A percentile compares a stretch with the other conserved stretches of the same genome.
These are phyloP conservation scores for Seminavis robusta DNA, from an alignment of 108 stramenopile species.

Conservation along the genomic window DNA sequence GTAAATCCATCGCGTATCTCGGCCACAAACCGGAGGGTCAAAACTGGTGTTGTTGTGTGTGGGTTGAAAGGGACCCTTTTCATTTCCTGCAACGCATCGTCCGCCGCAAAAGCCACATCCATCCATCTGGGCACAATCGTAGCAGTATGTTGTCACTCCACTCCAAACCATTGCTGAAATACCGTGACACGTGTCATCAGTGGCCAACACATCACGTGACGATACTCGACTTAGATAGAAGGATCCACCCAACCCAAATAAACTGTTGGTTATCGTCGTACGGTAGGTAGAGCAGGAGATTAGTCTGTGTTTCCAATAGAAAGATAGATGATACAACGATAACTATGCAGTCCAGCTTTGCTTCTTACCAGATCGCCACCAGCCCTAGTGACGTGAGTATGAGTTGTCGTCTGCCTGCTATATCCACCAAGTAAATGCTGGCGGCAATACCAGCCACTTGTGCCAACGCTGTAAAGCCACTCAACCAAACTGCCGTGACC, in stretches of 20 bases:
- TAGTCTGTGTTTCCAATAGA: no score
- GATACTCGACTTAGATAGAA: slow-evolving; percentile 54
- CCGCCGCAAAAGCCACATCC: slow-evolving; percentile 66
- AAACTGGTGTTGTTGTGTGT: no score
- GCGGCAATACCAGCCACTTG: slow-evolving; percentile 71
- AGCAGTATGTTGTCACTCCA: slow-evolving; percentile 61
- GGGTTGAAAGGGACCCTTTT: slow-evolving; percentile 23
- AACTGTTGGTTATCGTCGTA: no score
- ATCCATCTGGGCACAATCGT: slow-evolving; percentile 55
- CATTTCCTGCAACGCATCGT: slow-evolving; percentile 26
- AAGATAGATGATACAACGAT: no score
- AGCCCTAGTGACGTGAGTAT: slow-evolving; percentile 47
- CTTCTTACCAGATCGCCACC: slow-evolving; percentile 48
- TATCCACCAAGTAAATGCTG: slow-evolving; percentile 72
- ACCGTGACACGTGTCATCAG: slow-evolving; percentile 21
- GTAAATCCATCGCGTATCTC: slow-evolving; percentile 24
- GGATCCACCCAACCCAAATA: slow-evolving; percentile 55
- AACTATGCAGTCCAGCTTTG: no score
- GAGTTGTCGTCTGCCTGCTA: slow-evolving; percentile 59
- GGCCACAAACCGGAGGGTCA: neutral
- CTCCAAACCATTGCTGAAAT: slow-evolving; percentile 53
- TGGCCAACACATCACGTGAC: slow-evolving; percentile 16
- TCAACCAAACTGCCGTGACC: slow-evolving; percentile 58
- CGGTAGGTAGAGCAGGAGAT: no score
- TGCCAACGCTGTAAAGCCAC: slow-evolving; percentile 77